Conservation (phyloP, 169 alveolate species). For the Plasmodium relictum region DNA sequence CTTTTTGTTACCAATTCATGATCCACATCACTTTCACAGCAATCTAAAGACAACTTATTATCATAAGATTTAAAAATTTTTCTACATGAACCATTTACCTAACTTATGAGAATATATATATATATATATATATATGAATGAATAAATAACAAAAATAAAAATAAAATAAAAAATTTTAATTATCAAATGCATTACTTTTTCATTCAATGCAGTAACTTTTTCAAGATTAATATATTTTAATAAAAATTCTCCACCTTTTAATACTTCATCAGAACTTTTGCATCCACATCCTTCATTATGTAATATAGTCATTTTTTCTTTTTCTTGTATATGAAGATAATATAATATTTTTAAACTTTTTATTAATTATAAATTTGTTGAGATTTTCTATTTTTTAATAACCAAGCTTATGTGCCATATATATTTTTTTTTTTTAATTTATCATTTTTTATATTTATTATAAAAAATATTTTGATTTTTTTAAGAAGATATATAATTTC, state of each 20-base stretch:
- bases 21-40: slow-evolving; percentile 85
- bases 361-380: too few species aligned
- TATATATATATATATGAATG: too few species aligned
- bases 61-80: slow-evolving; percentile 81
- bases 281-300: slow-evolving; percentile 88
- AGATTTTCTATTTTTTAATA: too few species aligned
- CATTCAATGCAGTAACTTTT: slow-evolving; percentile 83
- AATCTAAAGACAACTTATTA: slow-evolving; percentile 73
- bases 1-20: slow-evolving; percentile 84
- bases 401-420: too few species aligned
- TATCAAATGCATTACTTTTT: slow-evolving; percentile 74
- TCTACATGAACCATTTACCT: slow-evolving; percentile 82
- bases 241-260: slow-evolving; percentile 82
- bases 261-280: slow-evolving; percentile 79
- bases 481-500: too few species aligned
- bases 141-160: slow-evolving; percentile 1
- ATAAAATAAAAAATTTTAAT: background rate
- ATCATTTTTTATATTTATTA: too few species aligned
- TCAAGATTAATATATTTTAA: slow-evolving; percentile 81
- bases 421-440: too few species aligned
- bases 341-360: too few species aligned
- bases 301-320: slow-evolving; percentile 82
- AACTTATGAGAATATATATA: too few species aligned
- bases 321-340: too few species aligned
- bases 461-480: too few species aligned